Base-by-base conservation (phyloP, 306 rosid species). In the Sesbania bispinosa region DNA sequence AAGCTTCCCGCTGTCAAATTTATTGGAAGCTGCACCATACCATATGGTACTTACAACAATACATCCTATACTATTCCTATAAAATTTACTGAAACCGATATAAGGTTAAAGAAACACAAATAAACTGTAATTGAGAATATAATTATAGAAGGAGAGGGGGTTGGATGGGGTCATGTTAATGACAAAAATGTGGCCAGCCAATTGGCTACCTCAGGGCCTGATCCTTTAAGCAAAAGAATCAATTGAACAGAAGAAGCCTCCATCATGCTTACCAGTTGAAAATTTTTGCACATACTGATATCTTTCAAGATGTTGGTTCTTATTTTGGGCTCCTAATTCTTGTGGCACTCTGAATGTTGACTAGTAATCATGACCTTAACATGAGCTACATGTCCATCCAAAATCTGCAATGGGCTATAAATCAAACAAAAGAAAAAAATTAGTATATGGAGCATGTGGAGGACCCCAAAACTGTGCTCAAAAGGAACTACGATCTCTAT, bases 171-270 rank as follows among this genome's bases (percentile, higher is more conserved):
- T 50, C 36, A 32, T 36, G 27, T 63, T 53, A 53, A 67, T 14
- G 62, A 73, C 83, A 67, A 74, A 85, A 80, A 41, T 69, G 81
- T 50, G 71, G 80, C 83, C 13, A 15, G 79, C 43, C 71, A 36
- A 65, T 47, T 74, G 58, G 59, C 63, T 32, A 52, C 30, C 69
- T 68, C 36, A 5, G 36, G 41, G 50, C 52, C 50, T 23, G 10
- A 74, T 67, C 62, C 46, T 32, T 41, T 21, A 5, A 38, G 76
- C 61, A 14, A 59, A 58, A 42, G 60, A 59, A 32, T 29, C 38
- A 67, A 41, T 10, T 9, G 67, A 77, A 73, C 51, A 67, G 55
- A 46, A 45, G n/a, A 47, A 39, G 60, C 61, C 33, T 67, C 60
- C 62, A 68, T 57, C 66, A 32, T 51, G 32, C 23, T 33, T 59